phyloP scores from a whole-genome alignment of 768 basidiomycete genomes.

The Serendipita sp. region DNA sequence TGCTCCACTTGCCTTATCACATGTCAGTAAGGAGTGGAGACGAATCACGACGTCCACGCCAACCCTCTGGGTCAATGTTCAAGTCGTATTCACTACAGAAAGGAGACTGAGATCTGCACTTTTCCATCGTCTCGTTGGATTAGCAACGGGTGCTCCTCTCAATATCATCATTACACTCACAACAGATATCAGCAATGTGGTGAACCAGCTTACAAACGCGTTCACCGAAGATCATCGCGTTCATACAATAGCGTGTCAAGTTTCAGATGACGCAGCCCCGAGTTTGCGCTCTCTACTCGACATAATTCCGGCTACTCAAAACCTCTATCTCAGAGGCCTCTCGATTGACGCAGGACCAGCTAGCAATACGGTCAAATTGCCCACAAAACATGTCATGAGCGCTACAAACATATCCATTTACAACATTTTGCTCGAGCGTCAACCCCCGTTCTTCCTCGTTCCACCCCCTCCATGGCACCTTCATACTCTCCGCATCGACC shows the following conservation, averaged over 20 bases:
- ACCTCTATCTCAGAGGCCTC: not conserved
- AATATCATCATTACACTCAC: not conserved
- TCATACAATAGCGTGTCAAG: not conserved
- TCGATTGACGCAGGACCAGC: not conserved
- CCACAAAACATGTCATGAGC: conserved; percentile 2
- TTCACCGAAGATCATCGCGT: not conserved
- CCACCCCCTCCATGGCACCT: not conserved
- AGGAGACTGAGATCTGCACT: not conserved
- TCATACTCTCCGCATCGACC: not conserved
- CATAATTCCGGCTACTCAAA: not conserved
- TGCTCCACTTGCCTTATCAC: not conserved
- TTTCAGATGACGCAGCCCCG: not conserved
- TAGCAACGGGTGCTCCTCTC: not conserved
- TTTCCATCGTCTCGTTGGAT: not conserved
- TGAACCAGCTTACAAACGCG: not conserved
- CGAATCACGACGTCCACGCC: not conserved
- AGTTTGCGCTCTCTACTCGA: not conserved
- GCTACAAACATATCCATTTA: not conserved
- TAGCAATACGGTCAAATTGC: not conserved
- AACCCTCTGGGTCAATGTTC: not conserved
- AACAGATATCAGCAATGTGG: not conserved
- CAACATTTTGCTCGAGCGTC: not conserved
- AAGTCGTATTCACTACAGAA: not conserved
- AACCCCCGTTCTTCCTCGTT: not conserved
- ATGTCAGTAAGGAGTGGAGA: not conserved